Base-by-base conservation (phyloP, 345 rosid species). In the Bruguiera gymnorhiza region DNA sequence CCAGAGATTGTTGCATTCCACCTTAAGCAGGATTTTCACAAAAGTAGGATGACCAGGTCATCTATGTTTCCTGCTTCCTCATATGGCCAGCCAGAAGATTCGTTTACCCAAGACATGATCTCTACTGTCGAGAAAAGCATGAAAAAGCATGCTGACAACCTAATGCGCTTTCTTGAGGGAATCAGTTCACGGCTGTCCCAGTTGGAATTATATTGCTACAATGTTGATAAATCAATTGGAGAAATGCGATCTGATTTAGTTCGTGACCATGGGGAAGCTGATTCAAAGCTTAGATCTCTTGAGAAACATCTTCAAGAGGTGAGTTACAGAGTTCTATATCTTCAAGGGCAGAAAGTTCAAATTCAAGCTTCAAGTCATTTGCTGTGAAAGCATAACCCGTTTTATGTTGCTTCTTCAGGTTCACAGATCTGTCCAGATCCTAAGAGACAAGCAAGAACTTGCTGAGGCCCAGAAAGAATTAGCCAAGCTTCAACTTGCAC, bases 221-320 rank as follows among this genome's bases (percentile, higher is more conserved):
- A 90, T 73, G 96, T 92, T 66, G 99, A 96, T 78, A 96, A 91
- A 83, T 86, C 96, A 1, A 88, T 96, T 20, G 98, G 96, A 51
- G 99, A 96, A 53, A 88, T 96, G 98, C 83, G 95, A 74, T 73
- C 90, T 18, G 97, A 92, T 54, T 78, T 89, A 78, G 75, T 68
- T 65, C 88, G 89, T 73, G 96, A 87, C 69, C 84, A 86, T 65
- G 84, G 75, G 36, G 97, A 92, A 21, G 87, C 93, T 20, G 97
- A 90, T 77, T 48, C 79, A 30, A 92, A 92, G 91, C 97, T 96
- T 62, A 90, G 86, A 77, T 83, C 89, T 62, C 70, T 96, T 3
- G 99, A 90, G 82, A 96, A 92, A 81, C 99, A 90, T 83, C 76
- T 96, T 70, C 99, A 96, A 76, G 98, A 96, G 90, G 99, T 90